Percentiles rank a stretch among this genome's conserved stretches.
These are phyloP conservation scores for Saccharomyces hybrid DNA, from an alignment of 1,139 yeast species.

Conservation along the genomic window DNA sequence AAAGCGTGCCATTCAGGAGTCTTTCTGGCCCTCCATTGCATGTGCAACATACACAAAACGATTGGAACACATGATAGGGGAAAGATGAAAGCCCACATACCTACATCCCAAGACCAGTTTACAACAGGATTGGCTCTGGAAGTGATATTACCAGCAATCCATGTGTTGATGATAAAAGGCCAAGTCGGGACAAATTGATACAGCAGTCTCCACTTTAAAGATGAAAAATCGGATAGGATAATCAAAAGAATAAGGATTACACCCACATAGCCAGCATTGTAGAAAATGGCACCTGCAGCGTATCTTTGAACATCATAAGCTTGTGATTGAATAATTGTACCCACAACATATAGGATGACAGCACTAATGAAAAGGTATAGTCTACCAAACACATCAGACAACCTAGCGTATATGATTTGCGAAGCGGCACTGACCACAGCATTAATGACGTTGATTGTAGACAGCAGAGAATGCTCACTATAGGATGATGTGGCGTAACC, in stretches of 20 bases:
- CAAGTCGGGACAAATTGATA: slow-evolving; percentile 56
- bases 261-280: slow-evolving; percentile 66
- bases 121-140: slow-evolving; percentile 33
- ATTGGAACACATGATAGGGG: slow-evolving; percentile 60
- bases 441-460: slow-evolving; percentile 58
- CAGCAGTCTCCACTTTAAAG: slow-evolving; percentile 62
- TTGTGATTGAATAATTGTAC: slow-evolving; percentile 64
- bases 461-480: slow-evolving; percentile 48
- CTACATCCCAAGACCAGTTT: slow-evolving; percentile 67
- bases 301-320: slow-evolving; percentile 57
- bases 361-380: slow-evolving; percentile 47
- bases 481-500: slow-evolving; percentile 52
- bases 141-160: slow-evolving; percentile 60
- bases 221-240: slow-evolving; percentile 57
- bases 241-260: slow-evolving; percentile 48
- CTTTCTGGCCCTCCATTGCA: slow-evolving; percentile 46
- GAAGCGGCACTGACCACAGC: slow-evolving; percentile 66
- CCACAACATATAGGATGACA: slow-evolving; percentile 55
- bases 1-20: slow-evolving; percentile 41
- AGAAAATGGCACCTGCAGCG: slow-evolving; percentile 68
- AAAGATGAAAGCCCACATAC: slow-evolving; percentile 73
- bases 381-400: slow-evolving; percentile 67
- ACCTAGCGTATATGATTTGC: slow-evolving; percentile 61
- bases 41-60: slow-evolving; percentile 45
- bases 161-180: slow-evolving; percentile 69